Conservation (phyloP, 306 rosid genomes). For the Glycine tomentella region DNA sequence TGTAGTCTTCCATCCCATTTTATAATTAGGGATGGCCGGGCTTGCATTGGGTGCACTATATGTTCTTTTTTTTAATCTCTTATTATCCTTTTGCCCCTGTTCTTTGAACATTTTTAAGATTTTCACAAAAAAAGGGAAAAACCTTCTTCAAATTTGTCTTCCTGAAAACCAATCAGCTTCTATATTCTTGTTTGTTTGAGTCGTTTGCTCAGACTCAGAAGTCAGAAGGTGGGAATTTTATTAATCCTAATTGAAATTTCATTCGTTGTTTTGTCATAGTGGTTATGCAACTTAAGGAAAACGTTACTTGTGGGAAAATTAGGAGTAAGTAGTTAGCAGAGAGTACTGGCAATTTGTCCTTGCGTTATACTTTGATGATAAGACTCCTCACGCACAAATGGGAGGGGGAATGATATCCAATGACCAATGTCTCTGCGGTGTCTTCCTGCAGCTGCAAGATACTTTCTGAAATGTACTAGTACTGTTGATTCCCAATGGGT, state of each 20-base stretch:
- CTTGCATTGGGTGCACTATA: constrained; percentile 50
- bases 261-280: background rate
- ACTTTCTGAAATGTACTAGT: background rate
- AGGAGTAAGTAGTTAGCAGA: background rate
- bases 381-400: too few species aligned
- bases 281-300: background rate
- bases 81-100: constrained; percentile 34
- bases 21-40: constrained; percentile 49
- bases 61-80: constrained; percentile 42
- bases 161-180: background rate
- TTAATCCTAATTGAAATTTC: background rate
- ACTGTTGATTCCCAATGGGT: background rate
- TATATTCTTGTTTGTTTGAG: too few species aligned
- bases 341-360: background rate
- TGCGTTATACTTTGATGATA: background rate
- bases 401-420: background rate
- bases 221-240: too few species aligned
- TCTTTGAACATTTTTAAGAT: constrained; percentile 36
- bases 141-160: constrained; percentile 23
- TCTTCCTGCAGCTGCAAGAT: background rate
- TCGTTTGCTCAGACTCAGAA: too few species aligned
- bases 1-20: constrained; percentile 54
- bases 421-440: background rate
- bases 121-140: constrained; percentile 41
- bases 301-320: background rate